Percentiles rank a stretch among this genome's conserved stretches.
Evolutionary conservation across 2,329 filamentous ascomycete genomes (phyloP).

Genomic region (Ophiostoma montium): DNA sequence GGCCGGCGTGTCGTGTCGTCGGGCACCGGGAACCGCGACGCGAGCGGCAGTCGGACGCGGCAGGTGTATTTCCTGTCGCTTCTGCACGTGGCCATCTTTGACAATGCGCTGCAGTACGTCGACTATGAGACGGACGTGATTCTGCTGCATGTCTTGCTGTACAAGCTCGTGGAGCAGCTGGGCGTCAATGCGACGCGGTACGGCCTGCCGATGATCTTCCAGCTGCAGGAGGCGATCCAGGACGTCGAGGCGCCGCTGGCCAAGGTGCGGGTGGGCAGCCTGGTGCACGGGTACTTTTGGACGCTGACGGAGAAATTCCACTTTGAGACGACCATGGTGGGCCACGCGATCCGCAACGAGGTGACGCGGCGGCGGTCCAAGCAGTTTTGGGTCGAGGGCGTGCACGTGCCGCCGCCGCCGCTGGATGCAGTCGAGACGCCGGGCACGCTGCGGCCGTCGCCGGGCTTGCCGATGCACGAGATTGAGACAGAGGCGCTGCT

Average conservation of each 20-base stretch:
- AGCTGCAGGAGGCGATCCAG: slow-evolving; percentile 72
- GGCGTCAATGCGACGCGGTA: slow-evolving; percentile 70
- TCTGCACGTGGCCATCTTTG: slow-evolving; percentile 78
- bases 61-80: slow-evolving; percentile 66
- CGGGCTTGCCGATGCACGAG: slow-evolving; percentile 33
- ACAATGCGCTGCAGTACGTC: slow-evolving; percentile 63
- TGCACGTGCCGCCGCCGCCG: slow-evolving; percentile 54
- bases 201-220: slow-evolving; percentile 78
- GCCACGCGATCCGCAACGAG: slow-evolving; percentile 59
- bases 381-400: slow-evolving; percentile 63
- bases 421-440: slow-evolving; percentile 47
- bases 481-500: slow-evolving; percentile 50
- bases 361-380: slow-evolving; percentile 60
- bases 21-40: slow-evolving; percentile 40
- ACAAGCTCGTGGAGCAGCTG: slow-evolving; percentile 58
- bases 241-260: slow-evolving; percentile 49
- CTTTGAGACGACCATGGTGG: slow-evolving; percentile 55
- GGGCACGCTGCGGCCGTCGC: slow-evolving; percentile 29
- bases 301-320: slow-evolving; percentile 62
- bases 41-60: slow-evolving; percentile 24
- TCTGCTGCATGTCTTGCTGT: slow-evolving; percentile 62
- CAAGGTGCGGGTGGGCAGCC: slow-evolving; percentile 66
- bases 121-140: slow-evolving; percentile 61
- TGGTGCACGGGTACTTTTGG: slow-evolving; percentile 87
- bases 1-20: neutral